These are phyloP conservation scores for Talaromyces thailandensis DNA, from an alignment of 495 filamentous ascomycete genomes.

Conservation along the genomic window DNA sequence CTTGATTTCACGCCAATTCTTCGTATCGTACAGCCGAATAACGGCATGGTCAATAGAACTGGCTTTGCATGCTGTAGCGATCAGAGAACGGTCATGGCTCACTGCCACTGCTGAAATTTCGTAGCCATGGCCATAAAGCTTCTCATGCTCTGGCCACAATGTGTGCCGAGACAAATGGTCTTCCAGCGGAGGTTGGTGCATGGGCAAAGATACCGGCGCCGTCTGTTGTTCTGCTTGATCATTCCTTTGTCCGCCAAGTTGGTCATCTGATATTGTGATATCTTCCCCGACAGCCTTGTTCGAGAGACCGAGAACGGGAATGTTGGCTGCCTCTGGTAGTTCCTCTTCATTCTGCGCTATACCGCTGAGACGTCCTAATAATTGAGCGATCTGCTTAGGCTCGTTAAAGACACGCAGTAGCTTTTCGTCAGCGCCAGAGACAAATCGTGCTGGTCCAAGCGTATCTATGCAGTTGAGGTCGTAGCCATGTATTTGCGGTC, in stretches of 20 bases:
- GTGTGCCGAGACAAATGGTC: conserved; percentile 84
- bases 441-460: conserved; percentile 60
- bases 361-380: conserved; percentile 61
- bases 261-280: conserved; percentile 39
- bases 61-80: conserved; percentile 92
- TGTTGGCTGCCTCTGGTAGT: conserved; percentile 80
- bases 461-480: conserved; percentile 90
- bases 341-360: conserved; percentile 36
- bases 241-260: conserved; percentile 23
- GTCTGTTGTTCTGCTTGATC: conserved; percentile 12
- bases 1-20: conserved; percentile 76
- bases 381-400: conserved; percentile 68
- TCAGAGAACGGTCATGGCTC: conserved; percentile 58
- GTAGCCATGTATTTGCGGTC: conserved; percentile 97
- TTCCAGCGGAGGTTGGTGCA: conserved; percentile 72
- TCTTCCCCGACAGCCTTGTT: conserved; percentile 77
- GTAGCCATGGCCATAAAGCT: conserved; percentile 98
- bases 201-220: conserved; percentile 22
- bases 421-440: conserved; percentile 98
- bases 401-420: conserved; percentile 89
- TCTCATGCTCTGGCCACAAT: conserved; percentile 92
- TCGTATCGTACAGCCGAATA: conserved; percentile 81
- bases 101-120: conserved; percentile 89
- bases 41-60: conserved; percentile 90
- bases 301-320: conserved; percentile 89